A percentile compares a stretch with the other conserved stretches of the same genome.
Conservation (phyloP, 1,139 yeast genomes). For the Arxiozyma telluris region DNA sequence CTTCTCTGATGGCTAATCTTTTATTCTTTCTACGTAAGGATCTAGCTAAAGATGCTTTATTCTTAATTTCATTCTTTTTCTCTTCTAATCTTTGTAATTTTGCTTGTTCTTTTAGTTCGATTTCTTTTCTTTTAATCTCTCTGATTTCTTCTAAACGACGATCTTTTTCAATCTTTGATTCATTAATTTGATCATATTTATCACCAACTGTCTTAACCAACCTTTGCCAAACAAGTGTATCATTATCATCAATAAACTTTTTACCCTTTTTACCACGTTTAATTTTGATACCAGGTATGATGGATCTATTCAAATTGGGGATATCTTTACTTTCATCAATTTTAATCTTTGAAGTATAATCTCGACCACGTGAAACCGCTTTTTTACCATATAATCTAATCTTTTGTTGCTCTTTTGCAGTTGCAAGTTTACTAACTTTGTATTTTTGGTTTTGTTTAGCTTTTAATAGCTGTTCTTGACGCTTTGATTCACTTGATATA, state of each 20-base stretch:
- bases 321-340: constrained; percentile 69
- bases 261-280: constrained; percentile 87
- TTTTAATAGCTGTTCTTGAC: constrained; percentile 1
- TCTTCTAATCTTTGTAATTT: constrained; percentile 62
- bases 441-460: constrained; percentile 4
- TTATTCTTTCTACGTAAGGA: constrained; percentile 62
- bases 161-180: constrained; percentile 83
- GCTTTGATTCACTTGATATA: background rate
- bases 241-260: constrained; percentile 70
- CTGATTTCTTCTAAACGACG: constrained; percentile 83
- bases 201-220: constrained; percentile 76
- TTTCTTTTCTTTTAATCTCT: constrained; percentile 75
- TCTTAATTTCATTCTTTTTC: constrained; percentile 70
- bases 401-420: constrained; percentile 58
- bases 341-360: constrained; percentile 42
- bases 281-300: constrained; percentile 76
- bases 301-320: constrained; percentile 72
- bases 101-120: constrained; percentile 70
- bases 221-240: constrained; percentile 53
- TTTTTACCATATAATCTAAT: constrained; percentile 62
- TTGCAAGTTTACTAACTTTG: constrained; percentile 36
- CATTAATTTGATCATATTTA: constrained; percentile 69
- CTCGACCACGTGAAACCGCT: constrained; percentile 6
- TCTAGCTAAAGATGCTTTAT: constrained; percentile 61
- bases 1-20: constrained; percentile 37